Conservation (phyloP, 2,329 filamentous ascomycete species). For the Teratosphaeria nubilosa region DNA sequence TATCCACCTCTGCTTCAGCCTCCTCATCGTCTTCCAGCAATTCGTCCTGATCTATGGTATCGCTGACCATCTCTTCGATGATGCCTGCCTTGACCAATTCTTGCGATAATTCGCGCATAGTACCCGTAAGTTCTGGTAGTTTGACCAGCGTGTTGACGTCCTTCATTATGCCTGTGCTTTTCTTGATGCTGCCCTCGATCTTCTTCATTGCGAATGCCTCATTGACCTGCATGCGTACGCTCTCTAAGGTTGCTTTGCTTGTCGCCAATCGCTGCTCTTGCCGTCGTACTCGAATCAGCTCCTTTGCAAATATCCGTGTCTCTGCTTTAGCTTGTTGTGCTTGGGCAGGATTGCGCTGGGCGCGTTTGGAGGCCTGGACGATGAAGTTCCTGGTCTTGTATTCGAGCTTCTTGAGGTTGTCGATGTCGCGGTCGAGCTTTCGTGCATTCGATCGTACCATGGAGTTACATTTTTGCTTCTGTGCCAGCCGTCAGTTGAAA, state of each 20-base stretch:
- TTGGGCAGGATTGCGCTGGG: slow-evolving; percentile 67
- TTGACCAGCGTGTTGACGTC: slow-evolving; percentile 81
- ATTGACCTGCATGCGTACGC: slow-evolving; percentile 94
- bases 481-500: background rate
- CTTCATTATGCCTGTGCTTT: slow-evolving; percentile 88
- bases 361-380: slow-evolving; percentile 69
- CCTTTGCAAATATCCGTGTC: slow-evolving; percentile 76
- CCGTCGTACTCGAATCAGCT: slow-evolving; percentile 74
- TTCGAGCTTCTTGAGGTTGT: slow-evolving; percentile 67
- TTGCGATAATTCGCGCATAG: slow-evolving; percentile 77
- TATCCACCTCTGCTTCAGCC: slow-evolving; percentile 29
- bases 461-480: slow-evolving; percentile 93
- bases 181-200: slow-evolving; percentile 84
- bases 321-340: slow-evolving; percentile 71
- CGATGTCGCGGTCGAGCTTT: slow-evolving; percentile 89
- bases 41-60: slow-evolving; percentile 67
- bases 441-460: slow-evolving; percentile 84
- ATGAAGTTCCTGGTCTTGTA: slow-evolving; percentile 78
- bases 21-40: slow-evolving; percentile 65
- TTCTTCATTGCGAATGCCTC: slow-evolving; percentile 92
- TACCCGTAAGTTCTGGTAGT: slow-evolving; percentile 75
- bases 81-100: slow-evolving; percentile 93
- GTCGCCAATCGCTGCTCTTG: slow-evolving; percentile 66
- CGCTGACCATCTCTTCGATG: slow-evolving; percentile 94
- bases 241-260: slow-evolving; percentile 81